phyloP scores from a whole-genome alignment of 306 rosid species.

The Oxytropis ochrocephala region DNA sequence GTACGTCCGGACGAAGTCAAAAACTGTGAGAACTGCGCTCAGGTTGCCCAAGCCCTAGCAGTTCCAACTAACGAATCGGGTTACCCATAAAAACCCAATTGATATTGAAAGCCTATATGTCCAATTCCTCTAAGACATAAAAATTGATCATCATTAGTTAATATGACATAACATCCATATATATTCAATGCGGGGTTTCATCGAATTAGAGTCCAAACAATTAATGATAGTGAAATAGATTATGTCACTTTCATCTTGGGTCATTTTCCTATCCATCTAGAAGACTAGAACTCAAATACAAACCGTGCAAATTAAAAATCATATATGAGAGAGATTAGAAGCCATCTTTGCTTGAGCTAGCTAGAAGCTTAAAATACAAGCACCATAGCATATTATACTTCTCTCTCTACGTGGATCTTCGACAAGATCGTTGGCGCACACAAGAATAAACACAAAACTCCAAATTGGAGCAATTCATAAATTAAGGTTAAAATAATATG shows the following conservation, averaged over 20 bases:
- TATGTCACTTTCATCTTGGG: slow-evolving; percentile 14
- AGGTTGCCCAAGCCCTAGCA: too few species aligned
- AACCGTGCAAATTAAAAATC: neutral
- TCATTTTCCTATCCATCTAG: slow-evolving; percentile 1
- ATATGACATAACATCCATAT: neutral
- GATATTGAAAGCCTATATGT: neutral
- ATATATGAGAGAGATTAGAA: slow-evolving; percentile 7
- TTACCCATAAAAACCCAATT: too few species aligned
- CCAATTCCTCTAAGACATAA: neutral
- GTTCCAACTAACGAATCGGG: too few species aligned
- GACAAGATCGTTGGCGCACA: slow-evolving; percentile 15
- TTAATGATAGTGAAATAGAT: slow-evolving; percentile 3
- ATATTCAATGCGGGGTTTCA: neutral
- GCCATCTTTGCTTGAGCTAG: slow-evolving; percentile 26
- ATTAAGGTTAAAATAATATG: slow-evolving; percentile 17
- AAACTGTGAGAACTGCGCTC: too few species aligned
- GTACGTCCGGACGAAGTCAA: too few species aligned
- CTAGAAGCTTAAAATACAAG: slow-evolving; percentile 19
- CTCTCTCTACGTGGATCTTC: slow-evolving; percentile 4
- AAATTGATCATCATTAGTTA: neutral
- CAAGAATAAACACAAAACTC: slow-evolving; percentile 38
- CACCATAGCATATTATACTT: neutral
- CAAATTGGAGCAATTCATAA: slow-evolving; percentile 24
- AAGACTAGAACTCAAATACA: slow-evolving; percentile 1
- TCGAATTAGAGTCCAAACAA: neutral